A percentile compares a stretch with the other conserved stretches of the same genome.
These are phyloP conservation scores for Phytophthora quininea DNA, from an alignment of 352 stramenopile species.

Conservation along the genomic window DNA sequence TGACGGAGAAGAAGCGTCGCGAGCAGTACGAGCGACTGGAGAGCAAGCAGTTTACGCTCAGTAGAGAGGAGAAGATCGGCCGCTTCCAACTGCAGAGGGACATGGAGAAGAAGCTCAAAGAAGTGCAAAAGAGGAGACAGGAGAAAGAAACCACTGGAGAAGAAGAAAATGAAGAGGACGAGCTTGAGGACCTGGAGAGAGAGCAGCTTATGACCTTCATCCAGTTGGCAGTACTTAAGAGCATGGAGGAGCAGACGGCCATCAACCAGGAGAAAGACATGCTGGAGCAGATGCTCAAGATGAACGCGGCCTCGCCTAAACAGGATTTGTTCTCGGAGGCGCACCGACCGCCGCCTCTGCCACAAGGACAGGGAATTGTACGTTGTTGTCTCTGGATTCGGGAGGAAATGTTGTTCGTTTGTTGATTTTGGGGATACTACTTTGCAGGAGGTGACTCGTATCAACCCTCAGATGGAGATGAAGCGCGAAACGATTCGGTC, in stretches of 20 bases:
- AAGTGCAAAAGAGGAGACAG: slow-evolving; percentile 56
- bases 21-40: slow-evolving; percentile 83
- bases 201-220: slow-evolving; percentile 87
- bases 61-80: slow-evolving; percentile 82
- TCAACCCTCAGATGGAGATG: slow-evolving; percentile 89
- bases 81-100: slow-evolving; percentile 81
- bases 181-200: slow-evolving; percentile 77
- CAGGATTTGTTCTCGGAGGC: slow-evolving; percentile 76
- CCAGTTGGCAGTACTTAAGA: slow-evolving; percentile 75
- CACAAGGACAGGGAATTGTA: slow-evolving; percentile 83
- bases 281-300: slow-evolving; percentile 88
- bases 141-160: slow-evolving; percentile 25
- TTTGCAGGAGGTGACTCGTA: slow-evolving; percentile 79
- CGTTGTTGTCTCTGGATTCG: slow-evolving; percentile 13
- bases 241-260: slow-evolving; percentile 76
- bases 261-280: slow-evolving; percentile 84
- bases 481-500: slow-evolving; percentile 86
- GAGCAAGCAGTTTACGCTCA: slow-evolving; percentile 64
- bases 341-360: slow-evolving; percentile 59
- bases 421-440: slow-evolving; percentile 5
- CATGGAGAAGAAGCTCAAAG: slow-evolving; percentile 70
- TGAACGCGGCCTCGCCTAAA: slow-evolving; percentile 64
- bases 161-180: slow-evolving; percentile 39
- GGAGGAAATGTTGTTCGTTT: not conserved
- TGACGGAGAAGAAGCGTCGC: slow-evolving; percentile 70